Evolutionary conservation across 768 basidiomycete species (phyloP), one percentile per base, ranked within the genome.

Genomic region (Psilocybe subaeruginosa): DNA sequence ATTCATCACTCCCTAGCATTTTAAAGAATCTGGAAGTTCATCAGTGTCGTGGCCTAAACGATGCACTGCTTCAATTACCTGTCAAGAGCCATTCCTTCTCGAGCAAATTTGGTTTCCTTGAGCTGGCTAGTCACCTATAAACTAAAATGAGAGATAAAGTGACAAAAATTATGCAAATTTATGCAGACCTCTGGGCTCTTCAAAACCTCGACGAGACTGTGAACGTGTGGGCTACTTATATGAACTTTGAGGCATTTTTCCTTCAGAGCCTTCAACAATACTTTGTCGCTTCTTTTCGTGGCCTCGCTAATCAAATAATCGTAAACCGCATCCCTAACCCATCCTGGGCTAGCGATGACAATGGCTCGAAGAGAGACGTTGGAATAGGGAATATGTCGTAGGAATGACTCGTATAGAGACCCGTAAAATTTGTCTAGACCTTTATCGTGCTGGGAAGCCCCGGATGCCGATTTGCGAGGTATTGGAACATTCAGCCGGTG

Each of bases 321-420:
- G 70, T 87, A 88, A 6, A 98, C 91, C 0, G 90, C 80, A 66
- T 99, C 97, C 69, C 91, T 84, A 6, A 95, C 90, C 89, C 98
- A 99, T 0, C 97, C 97, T 7, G 97, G 97, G 66, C 93, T 95
- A 4, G 97, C 97, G 69, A 99, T 91, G 50, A 99, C 93, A 68
- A 99, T 93, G 2, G 92, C 97, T 47, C 90, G 90, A 46, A 99
- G 79, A 33, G 83, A 80, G 1, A 80, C 82, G 63, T 83, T 87
- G 19, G 84, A 77, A 68, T 88, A 97, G 3, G 97, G 96, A 64
- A 99, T 91, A 72, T 98, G 94, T 16, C 97, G 85, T 4, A 94
- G 73, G 67, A 99, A 92, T 0, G 93, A 86, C 27, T 94, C 86
- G 70, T 92, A 99, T 2, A 99, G 75, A 11, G 88, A 85, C n/a